Conservation (phyloP, 345 rosid genomes). For the Capsella bursapastoris region DNA sequence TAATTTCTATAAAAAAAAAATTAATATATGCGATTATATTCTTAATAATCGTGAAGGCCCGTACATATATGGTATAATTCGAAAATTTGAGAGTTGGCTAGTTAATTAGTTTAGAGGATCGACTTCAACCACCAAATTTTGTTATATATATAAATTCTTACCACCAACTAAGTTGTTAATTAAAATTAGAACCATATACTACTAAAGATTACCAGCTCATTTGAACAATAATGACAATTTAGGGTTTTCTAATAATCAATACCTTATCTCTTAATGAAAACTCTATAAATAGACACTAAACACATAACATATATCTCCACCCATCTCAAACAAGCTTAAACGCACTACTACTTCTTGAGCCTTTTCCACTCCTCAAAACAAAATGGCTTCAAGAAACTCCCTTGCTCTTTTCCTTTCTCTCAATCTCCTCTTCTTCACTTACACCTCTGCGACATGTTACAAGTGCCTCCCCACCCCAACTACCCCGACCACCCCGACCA, state of each 20-base stretch:
- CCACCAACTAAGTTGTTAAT: neutral
- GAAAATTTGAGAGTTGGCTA: neutral
- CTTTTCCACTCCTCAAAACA: neutral
- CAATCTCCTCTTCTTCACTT: slow-evolving; percentile 58
- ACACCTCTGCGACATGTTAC: slow-evolving; percentile 53
- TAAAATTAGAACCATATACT: neutral
- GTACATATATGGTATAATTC: neutral
- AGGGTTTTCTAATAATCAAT: neutral
- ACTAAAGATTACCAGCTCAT: slow-evolving; percentile 22
- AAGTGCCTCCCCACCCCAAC: slow-evolving; percentile 48
- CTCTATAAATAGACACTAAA: slow-evolving; percentile 34
- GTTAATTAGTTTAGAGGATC: neutral
- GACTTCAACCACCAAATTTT: neutral
- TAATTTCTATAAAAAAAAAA: neutral
- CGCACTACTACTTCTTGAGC: slow-evolving; percentile 15
- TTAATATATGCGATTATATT: neutral
- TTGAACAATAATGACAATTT: slow-evolving; percentile 5
- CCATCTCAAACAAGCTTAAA: slow-evolving; percentile 15
- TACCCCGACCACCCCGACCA: neutral
- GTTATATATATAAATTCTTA: too few species aligned
- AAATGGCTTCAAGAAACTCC: slow-evolving; percentile 56
- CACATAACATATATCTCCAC: slow-evolving; percentile 20
- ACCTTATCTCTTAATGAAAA: neutral
- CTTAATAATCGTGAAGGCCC: neutral
- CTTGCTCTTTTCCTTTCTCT: slow-evolving; percentile 56